Conservation (phyloP, 2,329 filamentous ascomycete species). For the Ramichloridium luteum region DNA sequence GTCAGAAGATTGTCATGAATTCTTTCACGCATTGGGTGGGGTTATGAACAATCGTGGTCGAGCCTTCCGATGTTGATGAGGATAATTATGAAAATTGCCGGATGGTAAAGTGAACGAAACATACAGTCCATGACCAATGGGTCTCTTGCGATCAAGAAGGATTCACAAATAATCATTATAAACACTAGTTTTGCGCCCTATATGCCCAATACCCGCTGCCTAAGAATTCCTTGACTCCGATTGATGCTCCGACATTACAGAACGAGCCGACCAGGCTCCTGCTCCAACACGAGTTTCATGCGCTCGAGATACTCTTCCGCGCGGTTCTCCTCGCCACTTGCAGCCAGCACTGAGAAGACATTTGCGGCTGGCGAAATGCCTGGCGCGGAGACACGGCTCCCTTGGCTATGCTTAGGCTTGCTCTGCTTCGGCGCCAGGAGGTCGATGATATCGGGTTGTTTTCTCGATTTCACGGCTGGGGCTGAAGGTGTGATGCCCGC, state of each 20-base stretch:
- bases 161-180: too few relatives aligned
- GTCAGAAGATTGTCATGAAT: too few relatives aligned
- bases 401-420: slow-evolving; percentile 18
- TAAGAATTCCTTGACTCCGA: too few relatives aligned
- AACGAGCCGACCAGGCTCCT: slow-evolving; percentile 65
- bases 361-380: slow-evolving; percentile 45
- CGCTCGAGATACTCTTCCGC: slow-evolving; percentile 73
- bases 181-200: too few relatives aligned
- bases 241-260: slow-evolving; percentile 23
- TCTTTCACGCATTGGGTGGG: too few relatives aligned
- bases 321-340: slow-evolving; percentile 67
- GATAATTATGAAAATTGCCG: too few relatives aligned
- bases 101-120: too few relatives aligned
- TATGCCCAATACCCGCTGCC: too few relatives aligned
- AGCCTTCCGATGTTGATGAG: too few relatives aligned
- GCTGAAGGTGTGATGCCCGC: slow-evolving; percentile 44
- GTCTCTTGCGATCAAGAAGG: too few relatives aligned
- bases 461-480: slow-evolving; percentile 10
- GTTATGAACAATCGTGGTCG: too few relatives aligned
- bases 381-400: slow-evolving; percentile 12
- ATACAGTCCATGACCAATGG: too few relatives aligned
- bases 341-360: slow-evolving; percentile 70
- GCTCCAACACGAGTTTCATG: slow-evolving; percentile 71
- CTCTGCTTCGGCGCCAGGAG: slow-evolving; percentile 47
- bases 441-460: slow-evolving; percentile 62